These are phyloP conservation scores for Leptosphaerulina australis DNA, from an alignment of 2,329 filamentous ascomycete genomes.

Conservation along the genomic window DNA sequence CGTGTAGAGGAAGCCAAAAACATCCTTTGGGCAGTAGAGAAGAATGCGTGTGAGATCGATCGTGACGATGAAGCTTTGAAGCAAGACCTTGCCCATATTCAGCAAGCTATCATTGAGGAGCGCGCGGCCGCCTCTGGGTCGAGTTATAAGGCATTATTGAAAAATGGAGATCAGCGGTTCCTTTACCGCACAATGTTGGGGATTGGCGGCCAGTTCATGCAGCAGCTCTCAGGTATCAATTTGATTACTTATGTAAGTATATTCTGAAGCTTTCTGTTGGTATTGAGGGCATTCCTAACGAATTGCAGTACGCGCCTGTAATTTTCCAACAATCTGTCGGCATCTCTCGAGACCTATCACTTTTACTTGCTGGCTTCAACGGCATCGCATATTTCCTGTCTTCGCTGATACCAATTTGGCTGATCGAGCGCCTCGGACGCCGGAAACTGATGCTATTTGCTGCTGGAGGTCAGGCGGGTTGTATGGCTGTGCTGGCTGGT, in stretches of 20 bases:
- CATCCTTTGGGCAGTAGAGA: conserved; percentile 32
- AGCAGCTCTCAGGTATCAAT: conserved; percentile 47
- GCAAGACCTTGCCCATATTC: conserved; percentile 27
- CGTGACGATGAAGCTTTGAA: conserved; percentile 50
- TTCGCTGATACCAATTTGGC: conserved; percentile 47
- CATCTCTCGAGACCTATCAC: conserved; percentile 48
- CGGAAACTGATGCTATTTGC: conserved; percentile 41
- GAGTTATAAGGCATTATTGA: conserved; percentile 44
- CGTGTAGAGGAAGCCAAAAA: conserved; percentile 44
- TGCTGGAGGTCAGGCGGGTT: conserved; percentile 38
- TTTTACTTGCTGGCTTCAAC: conserved; percentile 49
- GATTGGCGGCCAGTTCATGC: conserved; percentile 56
- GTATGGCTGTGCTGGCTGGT: conserved; percentile 53
- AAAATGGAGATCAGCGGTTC: conserved; percentile 54
- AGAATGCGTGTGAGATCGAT: conserved; percentile 30
- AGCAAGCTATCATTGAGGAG: neutral
- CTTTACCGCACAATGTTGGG: conserved; percentile 51
- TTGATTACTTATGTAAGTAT: conserved; percentile 20
- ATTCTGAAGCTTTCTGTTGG: too few relatives aligned
- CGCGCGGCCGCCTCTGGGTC: conserved; percentile 43
- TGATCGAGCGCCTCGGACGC: conserved; percentile 47
- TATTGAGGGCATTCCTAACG: neutral
- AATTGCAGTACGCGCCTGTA: conserved; percentile 37
- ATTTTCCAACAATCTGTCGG: conserved; percentile 56
- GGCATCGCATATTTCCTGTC: conserved; percentile 52